Evolutionary conservation across 163 green algal species (phyloP).

Genomic region (Coccomyxa subellipsoidea): DNA sequence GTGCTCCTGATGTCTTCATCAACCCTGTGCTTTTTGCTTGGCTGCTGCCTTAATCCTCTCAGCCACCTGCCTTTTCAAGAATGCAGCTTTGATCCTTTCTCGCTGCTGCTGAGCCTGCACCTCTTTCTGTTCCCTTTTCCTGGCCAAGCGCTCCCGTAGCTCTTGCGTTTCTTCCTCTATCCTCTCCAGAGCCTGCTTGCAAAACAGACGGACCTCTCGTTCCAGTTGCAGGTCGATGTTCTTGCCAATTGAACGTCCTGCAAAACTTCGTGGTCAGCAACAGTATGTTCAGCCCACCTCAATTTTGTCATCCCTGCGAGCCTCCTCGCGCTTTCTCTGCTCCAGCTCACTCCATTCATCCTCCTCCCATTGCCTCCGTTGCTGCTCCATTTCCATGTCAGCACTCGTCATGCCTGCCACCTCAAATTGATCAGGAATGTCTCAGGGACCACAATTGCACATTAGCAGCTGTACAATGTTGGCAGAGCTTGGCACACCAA

Average conservation of each 20-base stretch:
- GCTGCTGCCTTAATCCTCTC: neutral
- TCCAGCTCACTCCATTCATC: constrained; percentile 2
- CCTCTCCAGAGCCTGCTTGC: constrained; percentile 17
- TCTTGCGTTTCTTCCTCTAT: constrained; percentile 13
- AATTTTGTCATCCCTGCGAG: neutral
- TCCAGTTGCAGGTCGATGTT: no score
- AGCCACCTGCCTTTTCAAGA: constrained; percentile 23
- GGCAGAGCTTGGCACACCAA: neutral
- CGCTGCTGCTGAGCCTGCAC: neutral
- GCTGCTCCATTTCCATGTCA: constrained; percentile 14
- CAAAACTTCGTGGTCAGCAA: no score
- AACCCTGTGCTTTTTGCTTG: neutral
- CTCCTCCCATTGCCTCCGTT: constrained; percentile 5
- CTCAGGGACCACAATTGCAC: no score
- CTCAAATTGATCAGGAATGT: no score
- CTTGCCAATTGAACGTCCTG: no score
- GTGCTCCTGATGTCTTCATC: no score
- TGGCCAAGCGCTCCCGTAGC: neutral
- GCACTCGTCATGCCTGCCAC: constrained; percentile 5
- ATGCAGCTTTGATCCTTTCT: constrained; percentile 17
- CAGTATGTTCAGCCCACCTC: neutral
- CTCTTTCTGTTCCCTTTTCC: constrained; percentile 1
- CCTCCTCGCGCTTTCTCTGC: neutral
- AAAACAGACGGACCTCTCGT: no score
- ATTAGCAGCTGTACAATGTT: no score